phyloP scores from a whole-genome alignment of 1,284 basidiomycete species.

The Phaffia rhodozyma region DNA sequence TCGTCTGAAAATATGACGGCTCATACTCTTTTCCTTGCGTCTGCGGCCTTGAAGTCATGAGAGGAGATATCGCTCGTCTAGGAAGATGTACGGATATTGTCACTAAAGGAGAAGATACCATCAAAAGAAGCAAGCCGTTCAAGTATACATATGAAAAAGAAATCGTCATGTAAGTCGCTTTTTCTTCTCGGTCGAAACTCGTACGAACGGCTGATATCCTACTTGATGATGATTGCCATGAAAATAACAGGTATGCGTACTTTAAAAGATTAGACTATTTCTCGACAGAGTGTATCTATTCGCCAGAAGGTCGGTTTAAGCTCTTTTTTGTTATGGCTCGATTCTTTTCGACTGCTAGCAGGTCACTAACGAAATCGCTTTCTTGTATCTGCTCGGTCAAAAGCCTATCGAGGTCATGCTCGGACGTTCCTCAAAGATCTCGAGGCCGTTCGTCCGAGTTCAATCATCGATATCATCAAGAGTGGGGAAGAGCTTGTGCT shows the following conservation, averaged over 20 bases:
- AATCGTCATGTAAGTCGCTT: constrained; percentile 73
- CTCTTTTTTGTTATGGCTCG: not conserved
- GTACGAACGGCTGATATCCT: not conserved
- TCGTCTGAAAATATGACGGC: not conserved
- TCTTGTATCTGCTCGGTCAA: constrained; percentile 12
- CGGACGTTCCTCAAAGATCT: constrained; percentile 89
- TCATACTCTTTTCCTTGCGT: constrained; percentile 21
- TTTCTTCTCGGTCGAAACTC: not conserved
- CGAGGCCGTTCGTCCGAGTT: constrained; percentile 81
- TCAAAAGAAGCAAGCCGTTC: constrained; percentile 94
- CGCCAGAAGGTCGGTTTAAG: constrained; percentile 53
- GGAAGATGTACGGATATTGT: constrained; percentile 89
- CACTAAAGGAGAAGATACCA: constrained; percentile 85
- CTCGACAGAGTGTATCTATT: constrained; percentile 98
- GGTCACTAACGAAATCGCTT: not conserved
- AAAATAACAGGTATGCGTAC: constrained; percentile 72
- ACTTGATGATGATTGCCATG: constrained; percentile 16
- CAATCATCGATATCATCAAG: constrained; percentile 95
- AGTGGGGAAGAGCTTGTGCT: constrained; percentile 82
- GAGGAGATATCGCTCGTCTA: constrained; percentile 88
- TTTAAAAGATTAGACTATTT: constrained; percentile 98
- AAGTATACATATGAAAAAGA: constrained; percentile 99
- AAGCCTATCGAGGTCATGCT: constrained; percentile 90
- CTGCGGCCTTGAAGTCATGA: constrained; percentile 55
- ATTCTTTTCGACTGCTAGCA: not conserved